A percentile compares a stretch with the other conserved stretches of the same genome.
Conservation (phyloP, 169 alveolate species). For the Eimeria necatrix region DNA sequence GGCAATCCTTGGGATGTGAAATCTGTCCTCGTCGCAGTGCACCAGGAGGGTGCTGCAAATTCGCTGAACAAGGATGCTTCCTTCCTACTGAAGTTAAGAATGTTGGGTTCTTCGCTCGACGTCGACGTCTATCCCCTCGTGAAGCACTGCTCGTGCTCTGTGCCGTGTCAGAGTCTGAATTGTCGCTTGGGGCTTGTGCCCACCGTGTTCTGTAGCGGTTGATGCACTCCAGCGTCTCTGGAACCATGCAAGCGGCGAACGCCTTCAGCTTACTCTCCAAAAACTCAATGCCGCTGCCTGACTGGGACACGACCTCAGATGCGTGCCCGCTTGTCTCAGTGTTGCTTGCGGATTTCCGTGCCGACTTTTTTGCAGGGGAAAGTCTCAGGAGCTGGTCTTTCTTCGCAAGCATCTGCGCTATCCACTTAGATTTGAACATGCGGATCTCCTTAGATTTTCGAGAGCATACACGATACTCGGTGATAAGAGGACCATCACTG, state of each 20-base stretch:
- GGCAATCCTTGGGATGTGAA: too few relatives aligned
- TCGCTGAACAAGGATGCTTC: background rate
- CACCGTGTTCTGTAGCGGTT: slow-evolving; percentile 16
- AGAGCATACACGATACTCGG: slow-evolving; percentile 48
- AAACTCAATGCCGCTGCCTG: slow-evolving; percentile 49
- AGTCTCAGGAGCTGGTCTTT: slow-evolving; percentile 19
- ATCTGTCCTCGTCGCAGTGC: background rate
- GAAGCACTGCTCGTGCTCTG: background rate
- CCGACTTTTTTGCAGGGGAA: background rate
- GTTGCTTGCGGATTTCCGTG: background rate
- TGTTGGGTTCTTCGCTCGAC: background rate
- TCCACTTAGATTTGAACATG: slow-evolving; percentile 54
- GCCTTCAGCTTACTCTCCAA: slow-evolving; percentile 37
- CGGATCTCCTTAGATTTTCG: slow-evolving; percentile 34
- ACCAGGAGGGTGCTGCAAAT: background rate
- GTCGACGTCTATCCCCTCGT: slow-evolving; percentile 2
- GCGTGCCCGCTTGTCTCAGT: background rate
- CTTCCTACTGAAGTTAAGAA: background rate
- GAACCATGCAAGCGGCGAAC: slow-evolving; percentile 59
- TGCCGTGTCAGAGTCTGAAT: slow-evolving; percentile 17
- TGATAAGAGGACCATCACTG: slow-evolving; percentile 4
- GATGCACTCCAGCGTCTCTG: slow-evolving; percentile 50
- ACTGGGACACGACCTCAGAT: background rate
- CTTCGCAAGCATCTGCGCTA: slow-evolving; percentile 23
- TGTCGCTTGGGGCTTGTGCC: slow-evolving; percentile 13